Evolutionary conservation across 2,329 filamentous ascomycete species (phyloP).

Genomic region (Fusarium clavum): DNA sequence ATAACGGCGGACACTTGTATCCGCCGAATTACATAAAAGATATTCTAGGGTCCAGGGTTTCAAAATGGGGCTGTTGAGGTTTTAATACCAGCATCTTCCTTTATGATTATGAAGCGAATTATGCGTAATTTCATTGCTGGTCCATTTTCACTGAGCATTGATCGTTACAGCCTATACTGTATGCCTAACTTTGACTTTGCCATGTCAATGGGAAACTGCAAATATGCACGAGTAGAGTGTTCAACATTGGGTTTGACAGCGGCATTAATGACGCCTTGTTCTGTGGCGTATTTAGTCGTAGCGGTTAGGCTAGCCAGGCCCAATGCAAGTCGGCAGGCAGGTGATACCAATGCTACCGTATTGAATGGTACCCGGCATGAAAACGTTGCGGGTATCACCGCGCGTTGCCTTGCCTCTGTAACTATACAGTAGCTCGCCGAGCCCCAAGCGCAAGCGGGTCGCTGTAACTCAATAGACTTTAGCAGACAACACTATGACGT

Average conservation of each 20-base stretch:
- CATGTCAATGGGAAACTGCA: not conserved
- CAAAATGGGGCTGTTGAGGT: not conserved
- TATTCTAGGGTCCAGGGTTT: not conserved
- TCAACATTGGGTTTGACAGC: not conserved
- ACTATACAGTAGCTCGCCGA: not conserved
- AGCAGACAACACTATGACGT: not conserved
- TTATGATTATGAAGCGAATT: not conserved
- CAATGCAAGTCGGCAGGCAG: not conserved
- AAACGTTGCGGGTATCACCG: not conserved
- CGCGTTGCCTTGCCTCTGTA: not conserved
- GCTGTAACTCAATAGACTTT: not conserved
- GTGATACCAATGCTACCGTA: not conserved
- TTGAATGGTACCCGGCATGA: not conserved
- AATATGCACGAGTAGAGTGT: not conserved
- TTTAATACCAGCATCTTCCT: not conserved
- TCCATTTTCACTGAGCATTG: not conserved
- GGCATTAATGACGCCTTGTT: not conserved
- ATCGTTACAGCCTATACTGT: not conserved
- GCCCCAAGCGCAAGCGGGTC: not conserved
- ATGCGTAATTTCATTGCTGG: not conserved
- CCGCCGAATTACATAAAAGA: conserved; percentile 1
- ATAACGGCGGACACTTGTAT: not conserved
- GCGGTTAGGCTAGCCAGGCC: not conserved
- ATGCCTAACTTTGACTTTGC: not conserved
- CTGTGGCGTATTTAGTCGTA: not conserved